Percentiles rank a stretch among this genome's conserved stretches.
Conservation (phyloP, 805 yeast species). For the Kodamaea fukazawae region DNA sequence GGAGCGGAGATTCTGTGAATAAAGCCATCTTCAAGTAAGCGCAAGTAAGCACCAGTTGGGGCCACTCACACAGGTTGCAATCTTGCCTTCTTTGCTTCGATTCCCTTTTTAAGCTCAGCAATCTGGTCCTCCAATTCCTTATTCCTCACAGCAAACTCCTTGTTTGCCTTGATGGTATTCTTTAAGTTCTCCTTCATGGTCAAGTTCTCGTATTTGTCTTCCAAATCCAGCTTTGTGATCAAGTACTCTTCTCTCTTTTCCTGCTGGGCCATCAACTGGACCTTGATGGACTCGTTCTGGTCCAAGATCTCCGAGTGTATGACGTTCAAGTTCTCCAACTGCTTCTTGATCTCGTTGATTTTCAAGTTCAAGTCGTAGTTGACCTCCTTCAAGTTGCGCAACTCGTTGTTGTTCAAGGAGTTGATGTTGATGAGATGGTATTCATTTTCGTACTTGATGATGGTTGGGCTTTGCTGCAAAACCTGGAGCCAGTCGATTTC, state of each 20-base stretch:
- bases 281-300: slow-evolving; percentile 29
- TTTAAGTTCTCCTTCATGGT: slow-evolving; percentile 20
- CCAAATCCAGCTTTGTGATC: slow-evolving; percentile 9
- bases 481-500: slow-evolving; percentile 12
- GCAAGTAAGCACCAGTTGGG: too few species aligned
- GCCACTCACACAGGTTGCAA: too few species aligned
- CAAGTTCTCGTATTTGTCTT: slow-evolving; percentile 14
- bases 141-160: slow-evolving; percentile 31
- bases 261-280: slow-evolving; percentile 10
- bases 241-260: slow-evolving; percentile 10
- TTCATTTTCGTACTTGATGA: slow-evolving; percentile 38
- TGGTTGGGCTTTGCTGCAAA: slow-evolving; percentile 20
- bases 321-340: slow-evolving; percentile 27
- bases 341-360: slow-evolving; percentile 25
- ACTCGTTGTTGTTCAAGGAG: slow-evolving; percentile 36
- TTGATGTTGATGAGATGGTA: slow-evolving; percentile 38
- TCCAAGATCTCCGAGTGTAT: slow-evolving; percentile 37
- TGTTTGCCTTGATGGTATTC: slow-evolving; percentile 30
- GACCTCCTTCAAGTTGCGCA: slow-evolving; percentile 36
- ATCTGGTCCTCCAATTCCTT: slow-evolving; percentile 32
- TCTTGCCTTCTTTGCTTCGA: slow-evolving; percentile 28
- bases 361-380: slow-evolving; percentile 30
- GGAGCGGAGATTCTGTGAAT: too few species aligned
- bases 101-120: slow-evolving; percentile 19
- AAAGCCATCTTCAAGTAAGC: too few species aligned